Evolutionary conservation across 2,329 filamentous ascomycete species (phyloP).

Genomic region (Alternaria solani): DNA sequence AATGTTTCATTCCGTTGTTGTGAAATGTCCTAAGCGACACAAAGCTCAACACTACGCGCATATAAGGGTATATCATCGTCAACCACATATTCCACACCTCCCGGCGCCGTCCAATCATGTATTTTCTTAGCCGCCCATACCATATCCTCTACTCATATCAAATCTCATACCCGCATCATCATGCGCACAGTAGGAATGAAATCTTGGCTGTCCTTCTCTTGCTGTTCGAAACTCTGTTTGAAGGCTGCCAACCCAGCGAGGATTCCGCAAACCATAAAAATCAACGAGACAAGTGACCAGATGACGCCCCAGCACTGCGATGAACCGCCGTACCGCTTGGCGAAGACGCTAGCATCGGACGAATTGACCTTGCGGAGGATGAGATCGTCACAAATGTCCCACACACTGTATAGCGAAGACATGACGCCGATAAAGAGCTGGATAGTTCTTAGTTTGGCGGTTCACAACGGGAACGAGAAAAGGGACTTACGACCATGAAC

Average conservation of each 20-base stretch:
- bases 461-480: not conserved
- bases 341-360: constrained; percentile 81
- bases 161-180: constrained; percentile 26
- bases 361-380: constrained; percentile 82
- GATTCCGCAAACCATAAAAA: constrained; percentile 77
- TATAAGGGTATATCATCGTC: not conserved
- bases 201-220: constrained; percentile 71
- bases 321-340: constrained; percentile 78
- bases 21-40: not conserved
- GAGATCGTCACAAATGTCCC: constrained; percentile 86
- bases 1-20: not conserved
- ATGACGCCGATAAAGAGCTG: constrained; percentile 82
- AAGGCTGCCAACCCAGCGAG: constrained; percentile 81
- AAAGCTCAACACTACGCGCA: not conserved
- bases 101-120: not conserved
- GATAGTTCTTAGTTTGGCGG: not conserved
- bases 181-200: constrained; percentile 64
- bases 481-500: constrained; percentile 68
- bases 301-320: constrained; percentile 83
- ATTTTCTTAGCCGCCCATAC: not conserved
- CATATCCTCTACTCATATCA: not conserved
- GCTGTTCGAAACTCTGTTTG: constrained; percentile 72
- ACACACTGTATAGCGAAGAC: constrained; percentile 80
- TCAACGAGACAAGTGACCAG: constrained; percentile 76
- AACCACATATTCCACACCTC: not conserved